Evolutionary conservation across 176 grass and related monocot genomes (phyloP), one percentile per base, ranked within the genome.

Genomic region (Cenchrus americanus): DNA sequence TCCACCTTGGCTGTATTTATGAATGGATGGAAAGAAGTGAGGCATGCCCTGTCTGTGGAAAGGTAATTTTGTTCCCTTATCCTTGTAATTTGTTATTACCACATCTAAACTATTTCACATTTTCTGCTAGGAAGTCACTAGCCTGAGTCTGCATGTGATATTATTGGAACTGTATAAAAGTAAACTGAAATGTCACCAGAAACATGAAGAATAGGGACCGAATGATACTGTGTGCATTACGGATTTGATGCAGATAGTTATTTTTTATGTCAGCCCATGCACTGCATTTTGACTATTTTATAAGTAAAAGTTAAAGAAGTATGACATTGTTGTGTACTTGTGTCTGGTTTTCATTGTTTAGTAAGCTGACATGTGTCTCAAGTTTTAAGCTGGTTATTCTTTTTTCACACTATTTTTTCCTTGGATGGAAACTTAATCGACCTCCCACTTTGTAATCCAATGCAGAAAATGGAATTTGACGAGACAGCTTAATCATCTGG

Each of bases 11-110:
- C 49, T 98, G 93, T 93, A 93, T 98, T 82, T 98, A 98, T 22
- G 96, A 98, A 83, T 98, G 96, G 96, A 95, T 98, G 91, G 96
- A 98, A 89, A 95, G 93, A 93, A 98, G 93, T 86, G 91, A 98
- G 79, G 89, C 91, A 34, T 98, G 96, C 76, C 96, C 93, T 73
- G 91, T 98, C 61, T 98, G 96, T 79, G 96, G 96, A 12, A 98
- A 98, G 93, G 96, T 98, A 90, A 82, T 40, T 64, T 71, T 21
- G 11, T 68, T 37, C 41, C 7, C 55, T 72, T 73, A 19, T 43
- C 17, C 30, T 24, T 42, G 22, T 73, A 12, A 34, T 74, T 51
- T 37, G 34, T 37, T 37, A 37, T 37, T 80, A 23, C 32, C 7
- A 42, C 34, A 61, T 50, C 21, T 14, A 48, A 80, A 15, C 61